These are phyloP conservation scores for Ascocoryne sarcoides DNA, from an alignment of 2,329 filamentous ascomycete species.

Conservation along the genomic window DNA sequence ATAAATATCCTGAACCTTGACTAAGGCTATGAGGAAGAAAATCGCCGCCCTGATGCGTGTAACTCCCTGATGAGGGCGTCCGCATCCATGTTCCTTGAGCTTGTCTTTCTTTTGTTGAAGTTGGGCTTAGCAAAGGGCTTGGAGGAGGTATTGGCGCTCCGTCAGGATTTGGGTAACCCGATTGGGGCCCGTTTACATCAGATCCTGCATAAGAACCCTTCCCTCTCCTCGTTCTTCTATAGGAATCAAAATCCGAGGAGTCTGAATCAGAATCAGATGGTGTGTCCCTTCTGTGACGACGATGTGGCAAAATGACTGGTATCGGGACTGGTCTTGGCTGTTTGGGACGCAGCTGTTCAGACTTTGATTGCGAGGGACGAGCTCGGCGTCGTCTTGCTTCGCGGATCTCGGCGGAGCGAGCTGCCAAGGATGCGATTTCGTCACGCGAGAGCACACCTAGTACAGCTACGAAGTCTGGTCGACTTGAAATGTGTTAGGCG, in stretches of 20 bases:
- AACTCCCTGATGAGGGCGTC: neutral
- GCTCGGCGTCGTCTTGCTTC: constrained; percentile 16
- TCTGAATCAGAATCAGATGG: constrained; percentile 9
- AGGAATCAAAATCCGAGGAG: constrained; percentile 5
- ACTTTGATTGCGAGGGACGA: constrained; percentile 1
- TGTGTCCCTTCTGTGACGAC: constrained; percentile 8
- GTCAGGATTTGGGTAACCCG: constrained; percentile 21
- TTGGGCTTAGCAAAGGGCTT: constrained; percentile 8
- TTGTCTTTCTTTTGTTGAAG: constrained; percentile 2
- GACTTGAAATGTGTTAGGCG: constrained; percentile 18
- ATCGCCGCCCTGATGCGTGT: neutral
- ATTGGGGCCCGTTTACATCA: constrained; percentile 9
- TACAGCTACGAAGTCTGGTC: constrained; percentile 51
- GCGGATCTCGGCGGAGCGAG: constrained; percentile 32
- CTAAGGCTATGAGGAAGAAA: neutral
- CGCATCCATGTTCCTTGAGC: neutral
- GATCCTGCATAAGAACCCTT: constrained; percentile 4
- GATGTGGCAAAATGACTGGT: constrained; percentile 2
- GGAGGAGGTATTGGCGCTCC: constrained; percentile 12
- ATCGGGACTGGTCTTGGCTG: constrained; percentile 7
- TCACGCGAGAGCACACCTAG: constrained; percentile 45
- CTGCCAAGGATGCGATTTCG: constrained; percentile 44
- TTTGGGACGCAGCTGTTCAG: constrained; percentile 4
- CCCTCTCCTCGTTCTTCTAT: constrained; percentile 2
- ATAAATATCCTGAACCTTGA: constrained; percentile 19